Percentiles rank a stretch among this genome's conserved stretches.
Conservation (phyloP, 257 asterid genomes). For the Solanum clarkiae region DNA sequence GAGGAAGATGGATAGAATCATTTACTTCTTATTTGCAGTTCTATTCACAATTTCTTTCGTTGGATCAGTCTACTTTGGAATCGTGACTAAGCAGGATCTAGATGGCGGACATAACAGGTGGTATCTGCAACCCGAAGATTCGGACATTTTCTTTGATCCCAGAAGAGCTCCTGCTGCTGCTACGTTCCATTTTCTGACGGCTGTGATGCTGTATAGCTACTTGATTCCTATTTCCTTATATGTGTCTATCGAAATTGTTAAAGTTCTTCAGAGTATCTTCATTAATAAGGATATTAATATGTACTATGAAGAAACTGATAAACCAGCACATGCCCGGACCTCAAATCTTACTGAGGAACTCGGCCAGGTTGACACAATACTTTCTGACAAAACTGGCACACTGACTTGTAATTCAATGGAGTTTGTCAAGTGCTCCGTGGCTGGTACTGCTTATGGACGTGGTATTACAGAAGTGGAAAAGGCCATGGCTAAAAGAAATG, state of each 20-base stretch:
- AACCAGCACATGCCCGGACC: conserved; percentile 86
- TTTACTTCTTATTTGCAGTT: conserved; percentile 64
- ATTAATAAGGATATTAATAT: conserved; percentile 65
- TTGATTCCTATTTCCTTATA: conserved; percentile 82
- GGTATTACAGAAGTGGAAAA: conserved; percentile 80
- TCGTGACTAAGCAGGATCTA: conserved; percentile 45
- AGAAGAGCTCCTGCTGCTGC: conserved; percentile 62
- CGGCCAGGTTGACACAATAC: conserved; percentile 84
- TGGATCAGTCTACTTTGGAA: conserved; percentile 76
- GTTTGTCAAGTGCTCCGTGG: conserved; percentile 80
- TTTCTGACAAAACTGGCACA: conserved; percentile 92
- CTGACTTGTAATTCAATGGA: conserved; percentile 93
- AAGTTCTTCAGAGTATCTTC: conserved; percentile 81
- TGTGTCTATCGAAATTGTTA: conserved; percentile 78
- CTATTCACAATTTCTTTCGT: conserved; percentile 43
- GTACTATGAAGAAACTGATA: conserved; percentile 85
- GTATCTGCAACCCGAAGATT: conserved; percentile 49
- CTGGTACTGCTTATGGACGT: conserved; percentile 78
- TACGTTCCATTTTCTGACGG: conserved; percentile 58
- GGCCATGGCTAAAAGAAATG: conserved; percentile 72
- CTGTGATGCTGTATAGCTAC: conserved; percentile 62
- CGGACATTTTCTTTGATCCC: conserved; percentile 64
- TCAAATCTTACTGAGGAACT: conserved; percentile 86
- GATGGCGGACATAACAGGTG: conserved; percentile 52
- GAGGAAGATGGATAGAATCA: conserved; percentile 77